These are phyloP conservation scores for Lactarius pseudohatsudake DNA, from an alignment of 768 basidiomycete species.

Conservation along the genomic window DNA sequence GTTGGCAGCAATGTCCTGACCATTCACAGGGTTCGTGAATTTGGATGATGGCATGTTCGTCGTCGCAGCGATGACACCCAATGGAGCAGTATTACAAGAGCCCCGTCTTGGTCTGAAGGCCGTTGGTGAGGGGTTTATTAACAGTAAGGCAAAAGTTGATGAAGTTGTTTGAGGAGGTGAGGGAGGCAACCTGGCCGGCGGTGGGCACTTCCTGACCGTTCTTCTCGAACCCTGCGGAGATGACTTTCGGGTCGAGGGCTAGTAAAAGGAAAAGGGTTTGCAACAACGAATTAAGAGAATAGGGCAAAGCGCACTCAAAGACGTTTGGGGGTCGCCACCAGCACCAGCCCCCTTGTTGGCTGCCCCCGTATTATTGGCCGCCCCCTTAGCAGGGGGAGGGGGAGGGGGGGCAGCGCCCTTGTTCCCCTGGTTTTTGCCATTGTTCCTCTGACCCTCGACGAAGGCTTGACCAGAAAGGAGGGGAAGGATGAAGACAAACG, in stretches of 20 bases:
- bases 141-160: conserved; percentile 63
- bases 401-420: conserved; percentile 16
- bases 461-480: conserved; percentile 18
- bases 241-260: conserved; percentile 48
- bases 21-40: conserved; percentile 51
- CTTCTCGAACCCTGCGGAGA: conserved; percentile 55
- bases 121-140: conserved; percentile 57
- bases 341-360: background rate
- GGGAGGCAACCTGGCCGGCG: conserved; percentile 53
- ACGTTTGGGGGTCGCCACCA: conserved; percentile 43
- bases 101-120: conserved; percentile 52
- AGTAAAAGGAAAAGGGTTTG: background rate
- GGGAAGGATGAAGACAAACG: conserved; percentile 13
- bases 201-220: conserved; percentile 44
- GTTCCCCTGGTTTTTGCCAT: background rate
- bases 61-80: conserved; percentile 55
- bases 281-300: background rate
- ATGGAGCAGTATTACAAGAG: conserved; percentile 61
- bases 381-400: conserved; percentile 20
- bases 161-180: conserved; percentile 71
- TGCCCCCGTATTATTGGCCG: background rate
- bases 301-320: conserved; percentile 36
- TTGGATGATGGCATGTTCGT: conserved; percentile 55
- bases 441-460: conserved; percentile 3
- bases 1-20: conserved; percentile 44